Evolutionary conservation across 305 asterid genomes (phyloP).

Genomic region (Withania somnifera): DNA sequence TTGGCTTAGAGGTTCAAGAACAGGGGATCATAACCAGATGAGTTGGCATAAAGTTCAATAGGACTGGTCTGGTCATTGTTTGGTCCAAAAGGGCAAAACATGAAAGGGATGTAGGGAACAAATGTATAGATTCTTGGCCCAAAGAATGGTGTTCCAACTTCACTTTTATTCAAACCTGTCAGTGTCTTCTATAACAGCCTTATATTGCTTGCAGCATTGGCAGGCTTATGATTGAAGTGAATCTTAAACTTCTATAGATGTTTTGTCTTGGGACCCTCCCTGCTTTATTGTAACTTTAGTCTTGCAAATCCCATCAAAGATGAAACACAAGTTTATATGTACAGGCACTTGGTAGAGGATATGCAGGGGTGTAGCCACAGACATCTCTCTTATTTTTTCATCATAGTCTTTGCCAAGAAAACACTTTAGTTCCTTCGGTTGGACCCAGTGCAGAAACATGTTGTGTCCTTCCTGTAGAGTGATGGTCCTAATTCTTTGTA

Average conservation of each 20-base stretch:
- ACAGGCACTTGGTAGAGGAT: constrained; percentile 13
- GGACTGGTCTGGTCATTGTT: constrained; percentile 22
- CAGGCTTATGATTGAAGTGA: constrained; percentile 72
- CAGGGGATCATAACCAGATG: not conserved
- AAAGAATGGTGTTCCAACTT: constrained; percentile 38
- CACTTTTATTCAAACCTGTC: constrained; percentile 63
- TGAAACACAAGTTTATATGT: constrained; percentile 21
- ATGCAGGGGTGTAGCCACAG: not conserved
- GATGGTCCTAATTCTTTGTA: constrained; percentile 29
- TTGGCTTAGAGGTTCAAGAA: not conserved
- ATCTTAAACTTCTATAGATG: constrained; percentile 41
- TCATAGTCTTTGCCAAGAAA: constrained; percentile 1
- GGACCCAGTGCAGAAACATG: constrained; percentile 25
- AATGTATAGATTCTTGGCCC: constrained; percentile 64
- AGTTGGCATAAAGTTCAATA: constrained; percentile 5
- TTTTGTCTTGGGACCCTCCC: constrained; percentile 24
- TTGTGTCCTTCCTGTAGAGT: constrained; percentile 24
- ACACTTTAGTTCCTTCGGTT: constrained; percentile 3
- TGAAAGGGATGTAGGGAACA: constrained; percentile 37
- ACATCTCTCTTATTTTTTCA: constrained; percentile 26
- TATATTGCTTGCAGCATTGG: constrained; percentile 32
- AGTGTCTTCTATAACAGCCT: constrained; percentile 77
- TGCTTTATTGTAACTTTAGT: constrained; percentile 45
- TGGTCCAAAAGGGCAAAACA: constrained; percentile 60
- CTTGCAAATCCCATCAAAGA: constrained; percentile 26